Conservation (phyloP, 2,329 filamentous ascomycete species). For the Cercospora sp. region DNA sequence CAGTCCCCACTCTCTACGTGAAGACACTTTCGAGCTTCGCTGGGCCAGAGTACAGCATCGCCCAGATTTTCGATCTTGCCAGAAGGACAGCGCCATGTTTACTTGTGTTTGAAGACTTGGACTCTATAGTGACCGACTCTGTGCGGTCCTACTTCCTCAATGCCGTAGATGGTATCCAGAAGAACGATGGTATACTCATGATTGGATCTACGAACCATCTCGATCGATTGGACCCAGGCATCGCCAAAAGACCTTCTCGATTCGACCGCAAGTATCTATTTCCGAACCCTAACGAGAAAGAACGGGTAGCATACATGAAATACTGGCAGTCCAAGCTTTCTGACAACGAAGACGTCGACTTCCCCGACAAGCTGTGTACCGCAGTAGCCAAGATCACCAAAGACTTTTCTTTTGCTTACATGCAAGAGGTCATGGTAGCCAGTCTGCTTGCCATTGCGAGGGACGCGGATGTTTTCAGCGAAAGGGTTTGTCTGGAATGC, state of each 20-base stretch:
- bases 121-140: slow-evolving; percentile 62
- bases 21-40: slow-evolving; percentile 50
- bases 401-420: slow-evolving; percentile 69
- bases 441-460: slow-evolving; percentile 60
- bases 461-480: slow-evolving; percentile 45
- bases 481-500: slow-evolving; percentile 35
- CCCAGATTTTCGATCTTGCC: slow-evolving; percentile 59
- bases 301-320: slow-evolving; percentile 61
- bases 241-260: slow-evolving; percentile 61
- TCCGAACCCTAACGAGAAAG: slow-evolving; percentile 56
- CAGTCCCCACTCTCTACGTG: slow-evolving; percentile 64
- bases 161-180: slow-evolving; percentile 68
- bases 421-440: slow-evolving; percentile 69
- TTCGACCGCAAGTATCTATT: slow-evolving; percentile 70
- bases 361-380: slow-evolving; percentile 59
- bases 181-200: slow-evolving; percentile 71
- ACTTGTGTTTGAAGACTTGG: slow-evolving; percentile 71
- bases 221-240: slow-evolving; percentile 66
- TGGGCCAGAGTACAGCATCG: slow-evolving; percentile 60
- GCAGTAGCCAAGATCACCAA: slow-evolving; percentile 64
- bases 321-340: slow-evolving; percentile 59
- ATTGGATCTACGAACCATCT: slow-evolving; percentile 50
- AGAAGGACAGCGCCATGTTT: slow-evolving; percentile 66
- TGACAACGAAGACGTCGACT: slow-evolving; percentile 60
- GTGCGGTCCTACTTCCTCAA: slow-evolving; percentile 71